Conservation (phyloP, 495 filamentous ascomycete species). For the Cercophora newfieldiana region DNA sequence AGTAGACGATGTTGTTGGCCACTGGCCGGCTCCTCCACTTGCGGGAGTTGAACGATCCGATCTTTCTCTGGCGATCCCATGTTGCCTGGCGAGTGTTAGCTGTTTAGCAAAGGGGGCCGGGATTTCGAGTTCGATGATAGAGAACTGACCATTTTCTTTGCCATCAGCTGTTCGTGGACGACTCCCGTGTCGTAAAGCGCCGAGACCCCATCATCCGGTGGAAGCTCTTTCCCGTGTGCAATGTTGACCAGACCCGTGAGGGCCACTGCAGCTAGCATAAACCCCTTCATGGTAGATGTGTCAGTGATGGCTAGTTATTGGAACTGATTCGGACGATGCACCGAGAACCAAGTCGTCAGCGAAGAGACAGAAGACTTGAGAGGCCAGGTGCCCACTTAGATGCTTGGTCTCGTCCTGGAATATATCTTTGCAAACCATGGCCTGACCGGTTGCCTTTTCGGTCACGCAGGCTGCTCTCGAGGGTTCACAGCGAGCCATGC, state of each 20-base stretch:
- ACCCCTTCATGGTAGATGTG: constrained; percentile 1
- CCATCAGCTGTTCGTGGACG: constrained; percentile 48
- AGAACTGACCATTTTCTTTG: constrained; percentile 39
- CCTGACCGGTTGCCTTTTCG: too few species aligned
- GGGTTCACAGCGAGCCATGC: too few species aligned
- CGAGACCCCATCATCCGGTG: constrained; percentile 23
- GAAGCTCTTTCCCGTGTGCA: constrained; percentile 35
- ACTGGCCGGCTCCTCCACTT: constrained; percentile 36
- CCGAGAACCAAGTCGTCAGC: too few species aligned
- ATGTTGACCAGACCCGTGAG: constrained; percentile 37
- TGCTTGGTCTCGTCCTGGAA: too few species aligned
- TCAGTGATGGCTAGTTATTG: too few species aligned
- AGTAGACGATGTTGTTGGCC: constrained; percentile 31
- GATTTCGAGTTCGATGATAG: too few species aligned
- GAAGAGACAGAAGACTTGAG: too few species aligned
- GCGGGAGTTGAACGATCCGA: constrained; percentile 37
- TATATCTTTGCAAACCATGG: too few species aligned
- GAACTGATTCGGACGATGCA: too few species aligned
- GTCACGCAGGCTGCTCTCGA: too few species aligned
- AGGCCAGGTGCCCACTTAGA: too few species aligned
- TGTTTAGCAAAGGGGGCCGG: neutral
- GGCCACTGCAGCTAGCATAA: constrained; percentile 16
- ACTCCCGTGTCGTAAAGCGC: constrained; percentile 45
- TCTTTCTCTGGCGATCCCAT: constrained; percentile 36
- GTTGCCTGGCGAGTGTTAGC: constrained; percentile 25